These are phyloP conservation scores for Penicillium sp. DNA, from an alignment of 2,329 filamentous ascomycete species.

Conservation along the genomic window DNA sequence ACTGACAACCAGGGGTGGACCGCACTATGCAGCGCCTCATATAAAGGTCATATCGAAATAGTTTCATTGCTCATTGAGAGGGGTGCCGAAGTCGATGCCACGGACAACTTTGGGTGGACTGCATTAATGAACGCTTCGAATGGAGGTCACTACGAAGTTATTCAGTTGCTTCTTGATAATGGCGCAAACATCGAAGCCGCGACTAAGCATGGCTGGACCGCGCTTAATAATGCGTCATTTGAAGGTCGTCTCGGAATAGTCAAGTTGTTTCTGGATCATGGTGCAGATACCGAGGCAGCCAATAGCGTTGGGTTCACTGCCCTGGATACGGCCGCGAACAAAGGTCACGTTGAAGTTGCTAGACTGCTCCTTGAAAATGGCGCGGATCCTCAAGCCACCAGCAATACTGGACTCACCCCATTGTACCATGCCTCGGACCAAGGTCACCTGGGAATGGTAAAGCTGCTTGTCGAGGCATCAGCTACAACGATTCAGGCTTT, in stretches of 20 bases:
- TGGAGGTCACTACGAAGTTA: background rate
- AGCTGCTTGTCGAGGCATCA: background rate
- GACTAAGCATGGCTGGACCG: too few relatives aligned
- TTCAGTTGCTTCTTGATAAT: background rate
- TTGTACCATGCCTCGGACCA: fast-evolving
- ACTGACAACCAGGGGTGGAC: background rate
- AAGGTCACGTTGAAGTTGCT: background rate
- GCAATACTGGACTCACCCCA: background rate
- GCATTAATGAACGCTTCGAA: background rate
- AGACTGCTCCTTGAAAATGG: background rate
- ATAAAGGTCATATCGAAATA: background rate
- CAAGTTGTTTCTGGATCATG: background rate
- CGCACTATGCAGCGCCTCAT: background rate
- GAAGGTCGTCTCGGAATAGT: background rate
- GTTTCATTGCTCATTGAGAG: background rate
- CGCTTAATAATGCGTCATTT: too few relatives aligned
- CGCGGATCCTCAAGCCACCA: background rate
- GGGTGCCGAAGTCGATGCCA: background rate
- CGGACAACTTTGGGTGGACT: background rate
- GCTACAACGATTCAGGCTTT: background rate
- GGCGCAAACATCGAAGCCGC: background rate
- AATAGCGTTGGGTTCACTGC: background rate
- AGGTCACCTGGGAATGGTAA: background rate
- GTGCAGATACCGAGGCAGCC: background rate
- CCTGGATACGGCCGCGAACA: background rate